phyloP scores from a whole-genome alignment of 2,329 filamentous ascomycete species.

The Alternaria hordeiaustralica region DNA sequence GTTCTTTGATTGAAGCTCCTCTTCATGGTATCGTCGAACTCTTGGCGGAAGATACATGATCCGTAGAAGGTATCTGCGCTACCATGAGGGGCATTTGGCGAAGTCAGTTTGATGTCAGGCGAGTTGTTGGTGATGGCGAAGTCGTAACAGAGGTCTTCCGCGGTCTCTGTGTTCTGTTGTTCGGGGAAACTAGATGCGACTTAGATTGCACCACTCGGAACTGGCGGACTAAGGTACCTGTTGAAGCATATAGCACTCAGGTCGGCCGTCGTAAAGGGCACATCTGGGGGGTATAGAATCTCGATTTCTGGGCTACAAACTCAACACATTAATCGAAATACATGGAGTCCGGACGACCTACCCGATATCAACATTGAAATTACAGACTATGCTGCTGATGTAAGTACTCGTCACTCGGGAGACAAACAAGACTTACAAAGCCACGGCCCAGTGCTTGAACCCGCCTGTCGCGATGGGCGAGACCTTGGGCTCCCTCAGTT shows the following conservation, averaged over 20 bases:
- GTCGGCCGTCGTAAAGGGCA: conserved; percentile 47
- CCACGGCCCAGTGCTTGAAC: conserved; percentile 50
- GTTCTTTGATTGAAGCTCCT: conserved; percentile 52
- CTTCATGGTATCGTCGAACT: conserved; percentile 51
- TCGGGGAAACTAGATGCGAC: conserved; percentile 47
- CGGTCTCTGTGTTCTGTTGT: conserved; percentile 50
- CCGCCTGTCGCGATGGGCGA: conserved; percentile 19
- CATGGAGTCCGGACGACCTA: conserved; percentile 22
- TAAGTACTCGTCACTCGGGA: conserved; percentile 15
- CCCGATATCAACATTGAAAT: conserved; percentile 54
- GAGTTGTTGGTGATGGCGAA: conserved; percentile 52
- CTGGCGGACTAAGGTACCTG: conserved; percentile 30
- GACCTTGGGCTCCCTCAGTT: conserved; percentile 13
- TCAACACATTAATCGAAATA: conserved; percentile 7
- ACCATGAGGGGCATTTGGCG: conserved; percentile 49
- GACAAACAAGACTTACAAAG: conserved; percentile 42
- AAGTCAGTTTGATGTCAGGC: conserved; percentile 63
- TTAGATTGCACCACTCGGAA: conserved; percentile 12
- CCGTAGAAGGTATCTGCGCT: conserved; percentile 46
- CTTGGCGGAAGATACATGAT: conserved; percentile 50
- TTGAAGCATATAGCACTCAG: conserved; percentile 53
- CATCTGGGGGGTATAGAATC: conserved; percentile 50
- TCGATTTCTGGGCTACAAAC: conserved; percentile 50
- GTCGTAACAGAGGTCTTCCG: conserved; percentile 49
- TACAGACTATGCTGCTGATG: conserved; percentile 47